Base-by-base conservation (phyloP, 73 alveolate species). In the Paraurostyla sp. region DNA sequence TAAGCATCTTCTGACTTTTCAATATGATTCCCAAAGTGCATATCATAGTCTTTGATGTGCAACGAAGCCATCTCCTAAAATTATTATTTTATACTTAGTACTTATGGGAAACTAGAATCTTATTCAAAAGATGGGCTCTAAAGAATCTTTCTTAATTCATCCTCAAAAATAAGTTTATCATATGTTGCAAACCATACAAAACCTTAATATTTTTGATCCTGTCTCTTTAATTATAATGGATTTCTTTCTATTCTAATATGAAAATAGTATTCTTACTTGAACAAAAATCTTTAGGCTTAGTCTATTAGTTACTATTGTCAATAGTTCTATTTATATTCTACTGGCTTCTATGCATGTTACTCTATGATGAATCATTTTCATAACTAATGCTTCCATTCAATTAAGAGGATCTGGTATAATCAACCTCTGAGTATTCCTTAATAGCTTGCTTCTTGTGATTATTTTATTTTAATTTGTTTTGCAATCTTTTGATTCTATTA, bases 161-260 rank as follows among this genome's bases (percentile, higher is more conserved):
- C 86, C 27, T 73, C 86, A 73, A 73, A 73, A 48, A 73, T 45
- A 6, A 73, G 40, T 11, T 73, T 49, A 45, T 73, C 29, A 73
- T 73, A 73, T 18, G 86, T 73, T 11, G 86, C 86, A 43, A 73
- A 73, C 86, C 86, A 73, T n/a, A 73, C 71, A 73, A 18, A 73
- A 3, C 86, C 86, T 25, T 41, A 16, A 2, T 42, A 43, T 48
- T 49, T 73, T 29, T 73, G 27, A 20, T 73, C 86, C 42, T 73
- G 7, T 46, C 86, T 73, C 50, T 73, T 73, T 48, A 73, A 43
- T 48, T 73, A 29, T 0, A 73, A 25, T 22, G 86, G 86, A 49
- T 73, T 73, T 48, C 23, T 42, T 56, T 73, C 82, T 65, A 65
- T 18, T 38, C n/a, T 7, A 7, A 36, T 11, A 15, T 16, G 43